phyloP scores from a whole-genome alignment of 257 asterid genomes.

The Rehmannia glutinosa region DNA sequence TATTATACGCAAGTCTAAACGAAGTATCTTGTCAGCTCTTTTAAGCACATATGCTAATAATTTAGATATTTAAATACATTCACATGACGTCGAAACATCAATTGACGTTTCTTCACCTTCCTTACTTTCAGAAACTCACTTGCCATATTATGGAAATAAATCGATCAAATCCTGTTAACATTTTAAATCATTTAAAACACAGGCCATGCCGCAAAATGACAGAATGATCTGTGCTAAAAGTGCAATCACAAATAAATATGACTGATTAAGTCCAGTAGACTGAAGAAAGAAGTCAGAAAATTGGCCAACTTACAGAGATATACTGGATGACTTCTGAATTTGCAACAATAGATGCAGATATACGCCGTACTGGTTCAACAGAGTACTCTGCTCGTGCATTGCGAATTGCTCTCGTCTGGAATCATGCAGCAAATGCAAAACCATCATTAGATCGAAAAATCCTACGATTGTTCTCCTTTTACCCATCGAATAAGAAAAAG shows the following conservation, averaged over 20 bases:
- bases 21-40: no score
- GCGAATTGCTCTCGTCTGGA: slow-evolving; percentile 87
- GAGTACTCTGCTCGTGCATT: slow-evolving; percentile 97
- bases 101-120: no score
- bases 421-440: slow-evolving; percentile 19
- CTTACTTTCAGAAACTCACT: no score
- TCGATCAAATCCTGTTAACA: no score
- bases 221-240: not conserved
- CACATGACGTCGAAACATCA: no score
- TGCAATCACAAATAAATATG: not conserved
- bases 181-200: not conserved
- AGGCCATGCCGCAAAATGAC: no score
- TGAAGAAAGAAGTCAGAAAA: not conserved
- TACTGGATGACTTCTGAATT: slow-evolving; percentile 77
- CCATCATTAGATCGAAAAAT: slow-evolving; percentile 13
- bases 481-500: not conserved
- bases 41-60: no score
- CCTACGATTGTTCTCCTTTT: not conserved
- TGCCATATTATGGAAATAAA: no score
- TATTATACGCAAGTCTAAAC: no score
- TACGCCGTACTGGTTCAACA: slow-evolving; percentile 90
- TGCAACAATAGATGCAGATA: slow-evolving; percentile 82
- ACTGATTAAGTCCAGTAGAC: not conserved
- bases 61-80: no score
- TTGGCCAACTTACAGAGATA: slow-evolving; percentile 59